A percentile compares a stretch with the other conserved stretches of the same genome.
Evolutionary conservation across 352 stramenopile genomes (phyloP).

Genomic region (Bremia lactucae): DNA sequence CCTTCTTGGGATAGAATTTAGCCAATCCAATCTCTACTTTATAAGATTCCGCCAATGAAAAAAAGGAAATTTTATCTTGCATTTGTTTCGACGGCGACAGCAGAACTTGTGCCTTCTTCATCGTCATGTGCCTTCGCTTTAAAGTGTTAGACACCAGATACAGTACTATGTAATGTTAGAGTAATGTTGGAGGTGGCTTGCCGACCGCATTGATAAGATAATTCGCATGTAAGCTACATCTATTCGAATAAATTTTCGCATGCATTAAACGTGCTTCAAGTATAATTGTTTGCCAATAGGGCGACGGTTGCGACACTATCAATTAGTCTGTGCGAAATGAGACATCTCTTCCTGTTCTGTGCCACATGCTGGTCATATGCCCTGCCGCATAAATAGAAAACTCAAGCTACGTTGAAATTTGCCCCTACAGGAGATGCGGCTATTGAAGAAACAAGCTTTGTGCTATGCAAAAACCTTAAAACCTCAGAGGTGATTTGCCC

Average conservation of each 20-base stretch:
- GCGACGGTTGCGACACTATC: too few species aligned
- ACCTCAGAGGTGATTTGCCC: conserved; percentile 1
- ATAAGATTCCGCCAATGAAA: conserved; percentile 1
- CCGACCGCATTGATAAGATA: too few species aligned
- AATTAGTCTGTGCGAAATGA: not conserved
- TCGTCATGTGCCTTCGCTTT: not conserved
- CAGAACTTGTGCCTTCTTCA: not conserved
- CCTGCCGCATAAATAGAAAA: conserved; percentile 18
- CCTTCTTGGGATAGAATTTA: not conserved
- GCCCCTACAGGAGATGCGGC: conserved; percentile 17
- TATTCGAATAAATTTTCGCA: too few species aligned
- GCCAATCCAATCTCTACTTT: not conserved
- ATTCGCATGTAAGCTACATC: too few species aligned
- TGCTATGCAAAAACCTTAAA: conserved; percentile 9
- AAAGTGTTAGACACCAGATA: too few species aligned
- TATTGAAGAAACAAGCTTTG: conserved; percentile 5
- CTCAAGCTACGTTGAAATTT: conserved; percentile 15
- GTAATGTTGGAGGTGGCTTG: too few species aligned
- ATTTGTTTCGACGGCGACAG: not conserved
- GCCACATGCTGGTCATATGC: not conserved
- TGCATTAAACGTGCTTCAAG: too few species aligned
- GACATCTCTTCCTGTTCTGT: not conserved
- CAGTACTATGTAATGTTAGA: too few species aligned
- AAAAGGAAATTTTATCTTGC: not conserved
- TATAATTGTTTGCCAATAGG: too few species aligned